Evolutionary conservation across 306 rosid species (phyloP).

Genomic region (Fragaria ananassa): DNA sequence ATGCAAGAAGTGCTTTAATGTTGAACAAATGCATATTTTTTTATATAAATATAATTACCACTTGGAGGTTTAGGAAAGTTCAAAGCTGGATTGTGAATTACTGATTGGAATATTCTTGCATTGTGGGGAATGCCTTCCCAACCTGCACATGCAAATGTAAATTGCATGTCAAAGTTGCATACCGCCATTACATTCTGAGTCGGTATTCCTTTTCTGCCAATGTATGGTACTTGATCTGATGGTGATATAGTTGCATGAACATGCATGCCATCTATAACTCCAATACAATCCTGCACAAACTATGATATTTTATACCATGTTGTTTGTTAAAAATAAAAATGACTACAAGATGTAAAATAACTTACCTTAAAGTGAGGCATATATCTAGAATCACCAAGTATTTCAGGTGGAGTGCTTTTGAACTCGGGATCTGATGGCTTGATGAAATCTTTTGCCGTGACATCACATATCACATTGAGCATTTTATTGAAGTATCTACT

Average conservation of each 20-base stretch:
- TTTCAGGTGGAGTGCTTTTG: neutral
- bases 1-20: no score
- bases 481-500: no score
- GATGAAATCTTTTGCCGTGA: neutral
- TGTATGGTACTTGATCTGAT: neutral
- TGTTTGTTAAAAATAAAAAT: neutral
- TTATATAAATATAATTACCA: neutral
- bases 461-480: neutral
- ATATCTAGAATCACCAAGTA: neutral
- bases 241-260: neutral
- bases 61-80: slow-evolving; percentile 2
- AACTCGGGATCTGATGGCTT: neutral
- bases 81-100: neutral
- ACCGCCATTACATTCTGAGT: neutral
- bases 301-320: neutral
- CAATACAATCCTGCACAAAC: neutral
- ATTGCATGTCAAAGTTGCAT: neutral
- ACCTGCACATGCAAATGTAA: neutral
- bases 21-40: no score
- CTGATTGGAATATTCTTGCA: neutral
- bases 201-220: neutral
- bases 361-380: neutral
- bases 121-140: neutral
- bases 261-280: neutral
- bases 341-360: neutral